Evolutionary conservation across 2,329 filamentous ascomycete species (phyloP), one percentile per base, ranked within the genome.

Genomic region (Ascochyta rabiei): DNA sequence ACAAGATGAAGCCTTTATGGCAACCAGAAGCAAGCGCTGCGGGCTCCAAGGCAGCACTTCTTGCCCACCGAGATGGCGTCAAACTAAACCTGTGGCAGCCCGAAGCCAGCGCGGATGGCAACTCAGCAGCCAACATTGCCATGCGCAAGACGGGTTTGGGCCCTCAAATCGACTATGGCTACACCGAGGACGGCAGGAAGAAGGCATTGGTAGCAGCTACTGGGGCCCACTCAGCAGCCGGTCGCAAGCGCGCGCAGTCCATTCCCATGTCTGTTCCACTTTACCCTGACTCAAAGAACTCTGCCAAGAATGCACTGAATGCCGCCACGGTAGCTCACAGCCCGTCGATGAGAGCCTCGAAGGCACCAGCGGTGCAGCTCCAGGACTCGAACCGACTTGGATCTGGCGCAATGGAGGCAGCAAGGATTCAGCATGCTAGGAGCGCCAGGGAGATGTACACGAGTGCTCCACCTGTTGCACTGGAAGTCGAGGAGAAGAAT

Each of bases 401-500:
- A 42, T 74, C 81, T 1, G 74, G 81, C 5, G 77, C 80, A 1
- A 80, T 84, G 56, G 85, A 88, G 53, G 84, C 82, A 3, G 89
- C 89, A 10, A 77, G 84, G 26, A 81, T 87, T 34, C 80, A 82
- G 48, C 84, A 92, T 47, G 85, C 89, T 1, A 87, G 86, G 33
- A 90, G 85, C 50, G 81, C 84, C 31, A 82, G 87, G 57, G 86
- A 87, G 57, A 89, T 96, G 85, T 96, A 89, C 70, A 91, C 89
- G 0, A 87, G 89, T 1, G 79, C 85, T 30, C 91, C 92, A 4
- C 88, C 87, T 0, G 85, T 96, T 3, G 81, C 85, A 23, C 78
- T 84, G 2, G 90, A 96, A 67, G 77, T 86, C 0, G 88, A 95
- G 35, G 91, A 96, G 67, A 84, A 87, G 72, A 86, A 84, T 57